These are phyloP conservation scores for Grosmannia clavigera DNA, from an alignment of 2,329 filamentous ascomycete genomes.

Conservation along the genomic window DNA sequence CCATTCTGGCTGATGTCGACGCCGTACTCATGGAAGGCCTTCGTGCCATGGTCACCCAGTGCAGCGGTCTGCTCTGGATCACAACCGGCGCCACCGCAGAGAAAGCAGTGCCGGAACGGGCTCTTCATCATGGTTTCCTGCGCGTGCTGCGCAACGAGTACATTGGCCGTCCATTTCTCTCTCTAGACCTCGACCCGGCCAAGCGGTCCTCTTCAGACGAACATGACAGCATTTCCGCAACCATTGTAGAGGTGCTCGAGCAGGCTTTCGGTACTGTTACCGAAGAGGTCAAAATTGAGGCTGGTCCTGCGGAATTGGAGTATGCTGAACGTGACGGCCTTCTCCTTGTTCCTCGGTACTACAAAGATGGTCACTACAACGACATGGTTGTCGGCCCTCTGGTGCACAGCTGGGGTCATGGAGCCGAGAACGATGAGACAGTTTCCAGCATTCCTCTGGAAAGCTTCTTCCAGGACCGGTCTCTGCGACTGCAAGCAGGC, in stretches of 20 bases:
- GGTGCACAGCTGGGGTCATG: constrained; percentile 13
- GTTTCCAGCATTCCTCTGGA: constrained; percentile 14
- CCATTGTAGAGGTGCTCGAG: constrained; percentile 21
- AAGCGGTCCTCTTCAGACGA: background rate
- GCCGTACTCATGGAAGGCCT: background rate
- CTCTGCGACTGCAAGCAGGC: constrained; percentile 14
- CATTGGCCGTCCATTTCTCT: constrained; percentile 12
- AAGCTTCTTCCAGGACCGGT: constrained; percentile 19
- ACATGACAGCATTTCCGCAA: constrained; percentile 1
- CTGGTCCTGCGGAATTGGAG: constrained; percentile 25
- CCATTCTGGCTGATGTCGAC: background rate
- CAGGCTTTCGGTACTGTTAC: constrained; percentile 20
- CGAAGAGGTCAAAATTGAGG: constrained; percentile 7
- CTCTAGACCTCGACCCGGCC: constrained; percentile 17
- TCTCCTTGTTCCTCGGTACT: constrained; percentile 24
- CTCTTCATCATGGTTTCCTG: constrained; percentile 14
- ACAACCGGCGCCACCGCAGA: constrained; percentile 8
- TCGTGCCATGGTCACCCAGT: background rate
- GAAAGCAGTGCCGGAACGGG: constrained; percentile 7
- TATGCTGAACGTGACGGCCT: constrained; percentile 26
- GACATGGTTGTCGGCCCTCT: constrained; percentile 30
- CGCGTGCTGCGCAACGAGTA: constrained; percentile 16
- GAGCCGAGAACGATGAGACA: background rate
- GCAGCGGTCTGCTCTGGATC: constrained; percentile 4
- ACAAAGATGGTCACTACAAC: constrained; percentile 25